Percentiles rank a stretch among this genome's conserved stretches.
These are phyloP conservation scores for Zelonia costaricensis DNA, from an alignment of 208 protist species.

Conservation along the genomic window DNA sequence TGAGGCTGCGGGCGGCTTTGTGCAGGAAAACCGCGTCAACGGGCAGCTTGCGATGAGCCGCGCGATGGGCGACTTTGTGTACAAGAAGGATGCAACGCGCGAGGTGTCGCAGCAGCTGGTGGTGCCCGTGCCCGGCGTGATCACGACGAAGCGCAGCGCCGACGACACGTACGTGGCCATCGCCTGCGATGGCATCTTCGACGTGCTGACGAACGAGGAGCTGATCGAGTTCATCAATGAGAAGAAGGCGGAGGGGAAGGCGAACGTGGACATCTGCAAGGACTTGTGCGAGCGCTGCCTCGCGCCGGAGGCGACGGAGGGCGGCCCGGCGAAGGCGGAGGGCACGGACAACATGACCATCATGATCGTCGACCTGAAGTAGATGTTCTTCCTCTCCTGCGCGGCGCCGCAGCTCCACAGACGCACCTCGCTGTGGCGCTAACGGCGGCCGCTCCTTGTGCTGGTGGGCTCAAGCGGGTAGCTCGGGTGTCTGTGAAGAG, in stretches of 20 bases:
- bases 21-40: conserved; percentile 93
- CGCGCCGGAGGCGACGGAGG: conserved; percentile 40
- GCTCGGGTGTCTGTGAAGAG: too few species aligned
- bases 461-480: too few species aligned
- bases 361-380: conserved; percentile 80
- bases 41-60: conserved; percentile 94
- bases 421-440: too few species aligned
- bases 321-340: conserved; percentile 39
- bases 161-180: conserved; percentile 74
- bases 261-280: conserved; percentile 67
- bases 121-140: conserved; percentile 69
- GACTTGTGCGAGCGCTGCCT: conserved; percentile 72
- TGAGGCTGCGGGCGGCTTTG: conserved; percentile 77
- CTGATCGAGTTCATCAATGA: conserved; percentile 60
- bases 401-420: background rate
- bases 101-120: conserved; percentile 68
- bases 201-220: conserved; percentile 84
- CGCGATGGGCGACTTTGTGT: conserved; percentile 93
- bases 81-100: conserved; percentile 73
- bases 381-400: too few species aligned
- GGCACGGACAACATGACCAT: conserved; percentile 93
- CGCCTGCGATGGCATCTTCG: conserved; percentile 92
- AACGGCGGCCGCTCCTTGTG: too few species aligned
- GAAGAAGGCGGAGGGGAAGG: conserved; percentile 35
- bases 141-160: conserved; percentile 36